These are phyloP conservation scores for Marasmius oreades DNA, from an alignment of 1,284 basidiomycete species.

Conservation along the genomic window DNA sequence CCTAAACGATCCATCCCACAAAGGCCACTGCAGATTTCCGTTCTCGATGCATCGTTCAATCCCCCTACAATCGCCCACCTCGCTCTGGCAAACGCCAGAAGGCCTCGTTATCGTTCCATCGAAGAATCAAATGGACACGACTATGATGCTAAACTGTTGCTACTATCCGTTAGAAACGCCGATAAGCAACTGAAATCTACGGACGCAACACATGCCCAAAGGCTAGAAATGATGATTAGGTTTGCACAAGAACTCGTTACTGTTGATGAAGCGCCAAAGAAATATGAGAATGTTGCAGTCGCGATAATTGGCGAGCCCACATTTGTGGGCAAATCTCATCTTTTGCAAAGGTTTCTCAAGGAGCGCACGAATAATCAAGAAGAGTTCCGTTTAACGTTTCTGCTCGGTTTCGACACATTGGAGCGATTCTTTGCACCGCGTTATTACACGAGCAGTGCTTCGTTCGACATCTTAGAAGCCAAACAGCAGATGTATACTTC, in stretches of 20 bases:
- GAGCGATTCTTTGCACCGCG: constrained; percentile 77
- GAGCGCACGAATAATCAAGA: constrained; percentile 10
- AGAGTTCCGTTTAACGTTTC: constrained; percentile 52
- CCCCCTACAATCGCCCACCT: constrained; percentile 89
- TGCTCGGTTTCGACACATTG: constrained; percentile 88
- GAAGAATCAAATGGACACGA: constrained; percentile 20
- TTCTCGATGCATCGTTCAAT: constrained; percentile 94
- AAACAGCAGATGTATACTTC: constrained; percentile 53
- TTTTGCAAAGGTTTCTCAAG: constrained; percentile 52
- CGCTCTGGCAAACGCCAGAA: constrained; percentile 58
- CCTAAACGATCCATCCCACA: constrained; percentile 12
- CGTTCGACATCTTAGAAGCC: constrained; percentile 12
- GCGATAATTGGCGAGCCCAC: constrained; percentile 86
- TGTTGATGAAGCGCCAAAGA: constrained; percentile 1
- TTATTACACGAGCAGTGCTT: constrained; percentile 57
- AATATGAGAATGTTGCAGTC: constrained; percentile 63
- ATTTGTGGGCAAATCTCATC: constrained; percentile 80
- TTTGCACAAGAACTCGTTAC: constrained; percentile 49
- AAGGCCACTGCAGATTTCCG: constrained; percentile 44
- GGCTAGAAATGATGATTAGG: constrained; percentile 80
- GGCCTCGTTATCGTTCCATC: constrained; percentile 22
- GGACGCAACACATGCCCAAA: constrained; percentile 74
- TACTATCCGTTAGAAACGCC: constrained; percentile 86
- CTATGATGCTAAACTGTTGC: constrained; percentile 77
- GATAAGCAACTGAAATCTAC: constrained; percentile 77